Conservation (phyloP, 2,329 filamentous ascomycete species). For the Huntiella savannae region DNA sequence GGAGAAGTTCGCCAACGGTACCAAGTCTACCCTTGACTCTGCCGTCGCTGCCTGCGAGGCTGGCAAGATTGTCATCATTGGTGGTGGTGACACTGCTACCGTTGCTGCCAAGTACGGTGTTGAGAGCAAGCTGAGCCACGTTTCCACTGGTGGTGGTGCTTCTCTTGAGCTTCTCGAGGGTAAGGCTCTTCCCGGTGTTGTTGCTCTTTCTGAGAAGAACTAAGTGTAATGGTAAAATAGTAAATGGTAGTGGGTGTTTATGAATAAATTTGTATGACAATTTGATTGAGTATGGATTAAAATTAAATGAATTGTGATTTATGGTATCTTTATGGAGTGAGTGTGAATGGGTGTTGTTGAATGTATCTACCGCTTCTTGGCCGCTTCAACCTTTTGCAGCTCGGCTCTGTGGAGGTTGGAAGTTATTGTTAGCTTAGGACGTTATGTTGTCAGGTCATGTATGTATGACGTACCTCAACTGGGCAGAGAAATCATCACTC, state of each 20-base stretch:
- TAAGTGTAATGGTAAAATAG: neutral
- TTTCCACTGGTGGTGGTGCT: slow-evolving; percentile 90
- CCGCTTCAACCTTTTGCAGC: slow-evolving; percentile 76
- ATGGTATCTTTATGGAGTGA: neutral
- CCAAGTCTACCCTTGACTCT: slow-evolving; percentile 79
- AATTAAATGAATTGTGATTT: neutral
- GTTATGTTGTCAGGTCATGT: neutral
- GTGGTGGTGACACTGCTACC: slow-evolving; percentile 92
- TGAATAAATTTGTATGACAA: neutral
- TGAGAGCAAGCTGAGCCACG: slow-evolving; percentile 94
- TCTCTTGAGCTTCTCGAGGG: slow-evolving; percentile 92
- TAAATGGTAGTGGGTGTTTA: neutral
- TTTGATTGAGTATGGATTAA: neutral
- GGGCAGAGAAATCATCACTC: slow-evolving; percentile 85
- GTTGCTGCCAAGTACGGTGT: slow-evolving; percentile 94
- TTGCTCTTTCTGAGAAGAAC: slow-evolving; percentile 48
- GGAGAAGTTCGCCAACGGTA: slow-evolving; percentile 79
- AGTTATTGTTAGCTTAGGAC: slow-evolving; percentile 10
- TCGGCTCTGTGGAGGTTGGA: slow-evolving; percentile 48
- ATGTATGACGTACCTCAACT: slow-evolving; percentile 57
- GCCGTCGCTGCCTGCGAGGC: slow-evolving; percentile 61
- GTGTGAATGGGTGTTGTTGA: neutral
- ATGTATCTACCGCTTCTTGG: slow-evolving; percentile 37
- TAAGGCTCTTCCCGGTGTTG: slow-evolving; percentile 89
- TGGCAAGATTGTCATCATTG: slow-evolving; percentile 95